phyloP scores from a whole-genome alignment of 805 yeast genomes.

The Candida dendrica region DNA sequence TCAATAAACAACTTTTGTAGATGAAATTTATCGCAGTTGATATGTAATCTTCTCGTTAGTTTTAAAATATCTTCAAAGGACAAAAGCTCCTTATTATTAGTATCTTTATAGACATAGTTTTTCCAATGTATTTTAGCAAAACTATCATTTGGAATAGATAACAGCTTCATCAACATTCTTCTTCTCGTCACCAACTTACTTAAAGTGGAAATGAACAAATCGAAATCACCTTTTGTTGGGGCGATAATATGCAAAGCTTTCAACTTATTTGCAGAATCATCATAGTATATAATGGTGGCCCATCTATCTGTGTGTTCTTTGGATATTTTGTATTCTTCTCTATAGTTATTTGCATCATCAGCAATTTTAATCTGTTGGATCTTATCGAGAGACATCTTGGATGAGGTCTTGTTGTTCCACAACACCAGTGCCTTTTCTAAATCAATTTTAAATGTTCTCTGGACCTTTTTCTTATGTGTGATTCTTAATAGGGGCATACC shows the following conservation, averaged over 20 bases:
- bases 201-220: slow-evolving; percentile 48
- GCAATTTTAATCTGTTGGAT: slow-evolving; percentile 57
- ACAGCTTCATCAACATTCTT: slow-evolving; percentile 52
- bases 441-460: slow-evolving; percentile 50
- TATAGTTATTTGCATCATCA: slow-evolving; percentile 70
- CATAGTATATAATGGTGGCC: slow-evolving; percentile 73
- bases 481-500: slow-evolving; percentile 64
- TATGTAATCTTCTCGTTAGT: slow-evolving; percentile 61
- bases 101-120: slow-evolving; percentile 33
- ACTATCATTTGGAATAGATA: slow-evolving; percentile 55
- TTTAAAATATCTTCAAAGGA: slow-evolving; percentile 62
- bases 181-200: slow-evolving; percentile 49
- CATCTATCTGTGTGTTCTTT: slow-evolving; percentile 59
- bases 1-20: slow-evolving; percentile 43
- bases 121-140: slow-evolving; percentile 65
- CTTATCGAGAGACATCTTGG: slow-evolving; percentile 48
- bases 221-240: slow-evolving; percentile 39
- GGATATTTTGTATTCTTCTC: slow-evolving; percentile 77
- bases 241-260: slow-evolving; percentile 80
- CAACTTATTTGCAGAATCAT: slow-evolving; percentile 50
- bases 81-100: slow-evolving; percentile 29
- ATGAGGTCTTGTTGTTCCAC: slow-evolving; percentile 48
- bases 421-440: slow-evolving; percentile 43
- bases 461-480: slow-evolving; percentile 62
- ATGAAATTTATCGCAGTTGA: slow-evolving; percentile 54